phyloP scores from a whole-genome alignment of 257 asterid genomes.

The Misopates orontium region DNA sequence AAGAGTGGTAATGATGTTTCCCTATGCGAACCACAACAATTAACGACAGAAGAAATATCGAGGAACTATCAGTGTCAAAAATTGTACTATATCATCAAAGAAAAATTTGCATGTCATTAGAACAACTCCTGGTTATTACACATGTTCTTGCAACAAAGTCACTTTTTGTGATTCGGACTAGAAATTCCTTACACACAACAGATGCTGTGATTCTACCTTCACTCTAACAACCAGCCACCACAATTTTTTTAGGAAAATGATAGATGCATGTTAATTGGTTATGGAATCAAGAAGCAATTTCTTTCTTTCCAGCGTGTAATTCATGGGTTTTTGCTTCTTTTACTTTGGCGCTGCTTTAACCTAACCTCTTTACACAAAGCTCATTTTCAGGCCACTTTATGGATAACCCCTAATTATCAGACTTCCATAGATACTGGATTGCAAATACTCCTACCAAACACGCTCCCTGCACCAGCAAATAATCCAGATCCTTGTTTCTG shows the following conservation, averaged over 20 bases:
- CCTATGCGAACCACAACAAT: no score
- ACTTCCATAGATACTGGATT: no score
- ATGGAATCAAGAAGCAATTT: background rate
- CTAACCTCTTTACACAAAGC: background rate
- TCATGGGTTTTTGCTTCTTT: background rate
- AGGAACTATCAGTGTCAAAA: background rate
- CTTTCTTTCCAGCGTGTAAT: background rate
- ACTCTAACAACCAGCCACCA: background rate
- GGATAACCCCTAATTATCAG: no score
- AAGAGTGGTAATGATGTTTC: no score
- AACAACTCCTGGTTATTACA: conserved; percentile 16
- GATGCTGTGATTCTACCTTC: background rate
- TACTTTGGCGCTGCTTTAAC: background rate
- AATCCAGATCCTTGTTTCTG: no score
- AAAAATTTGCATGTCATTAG: background rate
- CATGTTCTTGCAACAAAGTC: conserved; percentile 12
- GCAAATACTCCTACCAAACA: no score
- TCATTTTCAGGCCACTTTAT: background rate
- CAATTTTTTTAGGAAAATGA: no score
- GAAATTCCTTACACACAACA: background rate
- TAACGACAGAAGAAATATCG: no score
- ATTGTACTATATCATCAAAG: background rate
- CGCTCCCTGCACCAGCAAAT: no score
- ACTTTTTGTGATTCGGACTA: conserved; percentile 15
- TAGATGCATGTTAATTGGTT: background rate